phyloP scores from a whole-genome alignment of 768 basidiomycete species.

The Mycena sanguinolenta region DNA sequence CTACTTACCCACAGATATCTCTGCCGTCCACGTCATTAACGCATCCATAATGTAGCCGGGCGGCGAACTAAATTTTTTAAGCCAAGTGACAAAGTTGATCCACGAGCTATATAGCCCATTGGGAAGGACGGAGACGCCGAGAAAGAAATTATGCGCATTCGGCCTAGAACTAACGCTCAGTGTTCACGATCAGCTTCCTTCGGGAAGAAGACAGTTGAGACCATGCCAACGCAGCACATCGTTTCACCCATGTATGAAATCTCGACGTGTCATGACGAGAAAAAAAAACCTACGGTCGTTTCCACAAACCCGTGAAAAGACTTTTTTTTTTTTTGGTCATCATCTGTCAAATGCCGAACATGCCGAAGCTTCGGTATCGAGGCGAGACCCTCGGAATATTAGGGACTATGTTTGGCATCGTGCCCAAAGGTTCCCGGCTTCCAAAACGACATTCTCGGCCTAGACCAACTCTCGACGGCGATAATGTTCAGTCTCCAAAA shows the following conservation, averaged over 20 bases:
- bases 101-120: not conserved
- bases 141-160: not conserved
- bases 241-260: slow-evolving; percentile 3
- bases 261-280: slow-evolving; percentile 8
- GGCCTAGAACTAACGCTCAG: slow-evolving; percentile 6
- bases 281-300: not conserved
- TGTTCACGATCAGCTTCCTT: slow-evolving; percentile 4
- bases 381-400: not conserved
- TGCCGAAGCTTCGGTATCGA: not conserved
- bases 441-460: not conserved
- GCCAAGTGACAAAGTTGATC: no score
- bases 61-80: slow-evolving; percentile 12
- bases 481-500: no score
- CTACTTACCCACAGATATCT: slow-evolving; percentile 2
- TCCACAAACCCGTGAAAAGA: not conserved
- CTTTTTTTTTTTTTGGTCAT: not conserved
- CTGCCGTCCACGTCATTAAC: not conserved
- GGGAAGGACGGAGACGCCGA: not conserved
- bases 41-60: slow-evolving; percentile 8
- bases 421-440: not conserved
- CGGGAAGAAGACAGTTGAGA: slow-evolving; percentile 10
- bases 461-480: not conserved
- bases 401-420: not conserved
- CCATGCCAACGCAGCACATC: slow-evolving; percentile 5
- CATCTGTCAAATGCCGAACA: not conserved